Conservation (phyloP, 345 rosid genomes). For the Lepidium sativum region DNA sequence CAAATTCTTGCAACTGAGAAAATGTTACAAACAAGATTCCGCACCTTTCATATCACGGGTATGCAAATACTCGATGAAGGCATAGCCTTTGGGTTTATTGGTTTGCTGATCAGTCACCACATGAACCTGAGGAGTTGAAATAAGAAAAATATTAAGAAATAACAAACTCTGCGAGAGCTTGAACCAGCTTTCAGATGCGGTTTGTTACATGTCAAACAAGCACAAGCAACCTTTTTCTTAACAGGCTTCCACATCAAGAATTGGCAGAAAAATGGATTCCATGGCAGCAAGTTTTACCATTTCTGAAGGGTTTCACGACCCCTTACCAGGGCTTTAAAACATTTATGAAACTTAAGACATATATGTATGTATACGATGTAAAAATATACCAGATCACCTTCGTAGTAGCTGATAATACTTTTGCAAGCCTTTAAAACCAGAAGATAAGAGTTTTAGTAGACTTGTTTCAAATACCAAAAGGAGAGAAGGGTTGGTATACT, state of each 20-base stretch:
- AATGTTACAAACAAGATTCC: not conserved
- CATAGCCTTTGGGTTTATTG: conserved; percentile 91
- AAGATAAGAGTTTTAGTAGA: conserved; percentile 48
- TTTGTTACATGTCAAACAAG: conserved; percentile 18
- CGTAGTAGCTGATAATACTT: conserved; percentile 66
- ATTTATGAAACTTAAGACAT: conserved; percentile 32
- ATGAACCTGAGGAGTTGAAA: conserved; percentile 58
- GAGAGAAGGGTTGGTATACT: conserved; percentile 49
- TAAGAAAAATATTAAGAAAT: conserved; percentile 27
- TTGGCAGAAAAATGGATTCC: conserved; percentile 79
- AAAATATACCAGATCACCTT: conserved; percentile 74
- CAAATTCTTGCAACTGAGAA: not conserved
- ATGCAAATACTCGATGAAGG: conserved; percentile 88
- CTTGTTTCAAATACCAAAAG: conserved; percentile 36
- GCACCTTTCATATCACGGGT: conserved; percentile 97
- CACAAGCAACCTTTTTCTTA: conserved; percentile 84
- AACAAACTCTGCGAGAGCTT: conserved; percentile 3
- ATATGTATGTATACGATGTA: conserved; percentile 16
- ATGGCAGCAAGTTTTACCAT: conserved; percentile 59
- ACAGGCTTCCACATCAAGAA: conserved; percentile 82
- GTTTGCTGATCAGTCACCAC: conserved; percentile 61
- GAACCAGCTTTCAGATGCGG: conserved; percentile 11
- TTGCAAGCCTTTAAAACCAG: conserved; percentile 71
- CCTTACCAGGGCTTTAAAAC: conserved; percentile 94
- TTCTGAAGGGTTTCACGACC: conserved; percentile 58